Evolutionary conservation across 1,139 yeast genomes (phyloP), one percentile per base, ranked within the genome.

Genomic region (Debaryomyces psychrophilus): DNA sequence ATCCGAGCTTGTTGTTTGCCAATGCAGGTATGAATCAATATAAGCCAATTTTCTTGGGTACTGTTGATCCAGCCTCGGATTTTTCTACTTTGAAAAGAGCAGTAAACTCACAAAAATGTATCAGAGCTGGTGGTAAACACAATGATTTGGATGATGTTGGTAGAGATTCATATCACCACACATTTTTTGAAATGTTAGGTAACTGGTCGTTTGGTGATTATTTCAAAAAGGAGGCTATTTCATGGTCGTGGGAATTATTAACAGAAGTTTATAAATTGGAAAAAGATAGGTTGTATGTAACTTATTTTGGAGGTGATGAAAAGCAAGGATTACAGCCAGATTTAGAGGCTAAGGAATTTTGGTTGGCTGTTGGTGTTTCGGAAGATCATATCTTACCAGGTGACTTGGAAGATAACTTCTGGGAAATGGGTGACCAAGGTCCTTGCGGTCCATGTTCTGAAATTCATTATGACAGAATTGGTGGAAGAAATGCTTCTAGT

Each of bases 371-470:
- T 36, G 99, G 99, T 56, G 96, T 93, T 48, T 80, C 84, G 27
- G 96, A 89, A 56, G 93, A 86, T 65, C 98, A 90, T 65, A 92
- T 93, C 57, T 75, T 93, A 56, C 96, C 97, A 20, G 99, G 99
- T 48, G 76, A 84, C 55, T 88, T 85, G 46, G 76, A 84, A 64
- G 99, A 93, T 67, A 93, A 93, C 73, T 93, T 93, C 69, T 93
- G 99, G 99, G 99, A 95, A 76, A 93, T 93, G 99, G 99, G 99
- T 58, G 99, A 95, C 64, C 98, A 92, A 73, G 99, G 99, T 55
- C 99, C 99, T 39, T 93, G 99, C 76, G 99, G 99, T 53, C 99
- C 99, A 43, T 95, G 99, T 73, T 88, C 96, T 15, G 99, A 93
- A 69, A 81, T 93, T 58, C 99, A 93, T 69, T 93, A 90, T 68